A percentile compares a stretch with the other conserved stretches of the same genome.
These are phyloP conservation scores for Metarhizium robertsii DNA, from an alignment of 2,329 filamentous ascomycete species.

Conservation along the genomic window DNA sequence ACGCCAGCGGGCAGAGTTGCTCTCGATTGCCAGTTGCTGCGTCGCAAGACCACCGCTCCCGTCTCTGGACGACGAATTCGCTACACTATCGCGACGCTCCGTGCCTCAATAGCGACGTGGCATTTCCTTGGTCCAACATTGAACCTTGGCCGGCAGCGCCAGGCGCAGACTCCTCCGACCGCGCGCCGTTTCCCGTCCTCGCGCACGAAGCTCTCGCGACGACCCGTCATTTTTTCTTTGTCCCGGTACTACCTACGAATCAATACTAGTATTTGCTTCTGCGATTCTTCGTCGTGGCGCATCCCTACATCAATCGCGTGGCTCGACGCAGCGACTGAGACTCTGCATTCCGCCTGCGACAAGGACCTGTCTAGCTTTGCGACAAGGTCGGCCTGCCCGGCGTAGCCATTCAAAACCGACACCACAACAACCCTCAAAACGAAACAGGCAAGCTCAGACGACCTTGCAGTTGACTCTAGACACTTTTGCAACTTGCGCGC, in stretches of 20 bases:
- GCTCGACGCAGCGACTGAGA: slow-evolving; percentile 4
- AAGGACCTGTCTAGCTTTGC: neutral
- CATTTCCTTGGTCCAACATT: neutral
- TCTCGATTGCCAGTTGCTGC: slow-evolving; percentile 1
- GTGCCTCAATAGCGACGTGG: neutral
- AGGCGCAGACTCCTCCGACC: neutral
- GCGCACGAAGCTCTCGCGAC: slow-evolving; percentile 1
- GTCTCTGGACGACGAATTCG: slow-evolving; percentile 6
- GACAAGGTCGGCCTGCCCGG: neutral
- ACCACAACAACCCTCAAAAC: neutral
- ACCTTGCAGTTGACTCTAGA: neutral
- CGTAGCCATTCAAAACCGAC: slow-evolving; percentile 1
- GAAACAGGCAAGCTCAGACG: neutral
- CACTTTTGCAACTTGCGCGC: neutral
- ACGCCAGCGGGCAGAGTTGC: slow-evolving; percentile 5
- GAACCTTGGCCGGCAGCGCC: neutral
- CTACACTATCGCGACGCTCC: slow-evolving; percentile 1
- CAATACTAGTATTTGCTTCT: neutral
- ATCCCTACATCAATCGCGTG: slow-evolving; percentile 4
- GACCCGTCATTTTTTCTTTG: neutral
- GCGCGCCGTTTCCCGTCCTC: neutral
- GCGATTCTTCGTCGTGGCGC: slow-evolving; percentile 2
- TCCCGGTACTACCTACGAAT: neutral
- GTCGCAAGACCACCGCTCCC: neutral
- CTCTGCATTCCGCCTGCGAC: slow-evolving; percentile 6